Evolutionary conservation across 1,284 basidiomycete genomes (phyloP).

Genomic region (Heterobasidion parviporum): DNA sequence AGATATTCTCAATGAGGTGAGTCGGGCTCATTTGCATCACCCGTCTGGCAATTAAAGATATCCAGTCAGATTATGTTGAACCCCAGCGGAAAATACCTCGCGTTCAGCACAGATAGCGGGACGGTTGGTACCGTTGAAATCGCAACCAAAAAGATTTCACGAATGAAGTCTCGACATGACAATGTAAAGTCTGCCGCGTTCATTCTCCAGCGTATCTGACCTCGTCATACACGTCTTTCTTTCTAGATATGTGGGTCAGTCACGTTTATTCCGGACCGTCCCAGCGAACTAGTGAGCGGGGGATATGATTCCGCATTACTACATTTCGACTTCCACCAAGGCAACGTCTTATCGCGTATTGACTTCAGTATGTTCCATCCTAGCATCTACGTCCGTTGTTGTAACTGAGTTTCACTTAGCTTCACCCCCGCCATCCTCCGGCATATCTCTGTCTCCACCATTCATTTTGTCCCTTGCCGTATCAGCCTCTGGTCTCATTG

Average conservation of each 20-base stretch:
- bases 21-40: constrained; percentile 8
- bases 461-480: constrained; percentile 59
- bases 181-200: constrained; percentile 36
- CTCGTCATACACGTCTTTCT: background rate
- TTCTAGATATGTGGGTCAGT: constrained; percentile 60
- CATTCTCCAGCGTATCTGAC: background rate
- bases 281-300: constrained; percentile 63
- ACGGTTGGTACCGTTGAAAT: constrained; percentile 57
- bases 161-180: constrained; percentile 54
- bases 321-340: constrained; percentile 57
- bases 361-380: constrained; percentile 42
- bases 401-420: constrained; percentile 21
- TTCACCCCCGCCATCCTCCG: constrained; percentile 29
- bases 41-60: constrained; percentile 5
- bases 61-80: constrained; percentile 54
- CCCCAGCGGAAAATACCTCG: constrained; percentile 45
- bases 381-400: background rate
- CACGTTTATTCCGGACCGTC: constrained; percentile 59
- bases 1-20: constrained; percentile 65
- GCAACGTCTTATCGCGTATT: constrained; percentile 47
- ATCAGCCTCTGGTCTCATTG: constrained; percentile 47
- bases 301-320: constrained; percentile 65
- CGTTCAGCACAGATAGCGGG: constrained; percentile 65
- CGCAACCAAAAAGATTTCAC: constrained; percentile 31
- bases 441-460: constrained; percentile 58